Base-by-base conservation (phyloP, 1,284 basidiomycete species). In the Mycena citricolor region DNA sequence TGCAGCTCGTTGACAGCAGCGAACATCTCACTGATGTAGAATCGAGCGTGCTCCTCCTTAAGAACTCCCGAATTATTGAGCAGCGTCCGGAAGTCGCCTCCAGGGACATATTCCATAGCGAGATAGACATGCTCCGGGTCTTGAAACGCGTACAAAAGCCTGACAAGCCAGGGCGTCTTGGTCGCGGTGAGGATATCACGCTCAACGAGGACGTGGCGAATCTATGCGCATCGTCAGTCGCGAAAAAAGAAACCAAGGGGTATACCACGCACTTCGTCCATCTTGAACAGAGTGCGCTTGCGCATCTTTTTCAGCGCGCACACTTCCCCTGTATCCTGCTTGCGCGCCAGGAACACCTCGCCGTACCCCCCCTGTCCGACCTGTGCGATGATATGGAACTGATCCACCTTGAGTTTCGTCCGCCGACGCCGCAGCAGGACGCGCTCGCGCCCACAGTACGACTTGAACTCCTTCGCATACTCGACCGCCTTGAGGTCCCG, bases 81-180 rank as follows among this genome's bases (percentile, higher is more conserved):
- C 25, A 97, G 76, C 0, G 94, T 97, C 8, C 94, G 79, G 71
- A 97, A 97, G 63, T 97, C 94, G 39, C 94, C 94, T 26, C 94
- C 94, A 1, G 94, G 94, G 11, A 97, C 94, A 61, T 95, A 97
- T 73, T 99, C 97, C 94, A 97, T 97, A 1, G 94, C 94, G 37
- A 97, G 86, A 62, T 94, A 97, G 21, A 97, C 92, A 57, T 86
- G 77, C 48, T 87, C 74, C 0, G 81, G 71, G 61, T 97, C 94
- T 65, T 97, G 94, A 69, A 97, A 97, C 1, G 94, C 94, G 61
- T 97, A 97, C 4, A 97, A 70, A 8, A 97, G 73, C 16, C 84
- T 76, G 32, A 97, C 94, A 44, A 97, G 78, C 94, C 94, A 97
- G 2, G 93, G 89, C 0, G 93, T 94, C 66, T 94, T 94, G 22